Percentiles rank a stretch among this genome's conserved stretches.
These are phyloP conservation scores for Diaporthe sp. DNA, from an alignment of 2,329 filamentous ascomycete species.

Conservation along the genomic window DNA sequence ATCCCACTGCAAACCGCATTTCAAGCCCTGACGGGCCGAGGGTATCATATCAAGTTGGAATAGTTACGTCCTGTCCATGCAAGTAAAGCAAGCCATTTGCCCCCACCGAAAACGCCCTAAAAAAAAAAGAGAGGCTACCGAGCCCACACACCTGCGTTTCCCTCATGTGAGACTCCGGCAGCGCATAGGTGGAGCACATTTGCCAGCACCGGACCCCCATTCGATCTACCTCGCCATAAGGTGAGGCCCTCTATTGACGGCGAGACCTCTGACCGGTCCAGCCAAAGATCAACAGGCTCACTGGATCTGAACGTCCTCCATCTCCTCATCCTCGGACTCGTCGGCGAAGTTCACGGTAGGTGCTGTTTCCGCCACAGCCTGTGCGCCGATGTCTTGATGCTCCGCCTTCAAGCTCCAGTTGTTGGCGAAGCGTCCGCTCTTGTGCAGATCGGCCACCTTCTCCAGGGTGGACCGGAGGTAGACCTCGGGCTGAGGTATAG, in stretches of 20 bases:
- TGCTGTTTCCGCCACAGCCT: constrained; percentile 60
- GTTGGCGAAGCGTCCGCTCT: constrained; percentile 86
- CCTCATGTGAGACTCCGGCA: not conserved
- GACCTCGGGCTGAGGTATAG: constrained; percentile 89
- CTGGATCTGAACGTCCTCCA: constrained; percentile 76
- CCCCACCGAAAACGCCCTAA: not conserved
- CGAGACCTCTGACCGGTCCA: not conserved
- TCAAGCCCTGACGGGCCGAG: constrained; percentile 3
- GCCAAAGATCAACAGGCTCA: not conserved
- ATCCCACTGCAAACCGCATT: not conserved
- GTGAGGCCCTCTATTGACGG: not conserved
- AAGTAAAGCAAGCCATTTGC: constrained; percentile 3
- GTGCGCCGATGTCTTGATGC: constrained; percentile 62
- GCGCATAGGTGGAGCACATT: not conserved
- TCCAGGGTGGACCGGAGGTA: constrained; percentile 90
- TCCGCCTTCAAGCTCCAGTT: constrained; percentile 86
- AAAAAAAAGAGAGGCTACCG: not conserved
- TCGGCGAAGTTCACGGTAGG: constrained; percentile 66
- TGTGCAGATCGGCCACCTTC: constrained; percentile 85
- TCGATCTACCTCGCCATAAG: not conserved
- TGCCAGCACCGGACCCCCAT: not conserved
- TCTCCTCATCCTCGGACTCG: constrained; percentile 74
- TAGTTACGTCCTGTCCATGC: constrained; percentile 28
- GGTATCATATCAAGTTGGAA: constrained; percentile 25
- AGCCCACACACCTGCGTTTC: not conserved